A percentile compares a stretch with the other conserved stretches of the same genome.
These are phyloP conservation scores for Macadamia integrifolia DNA, from an alignment of 164 flowering plant genomes.

Conservation along the genomic window DNA sequence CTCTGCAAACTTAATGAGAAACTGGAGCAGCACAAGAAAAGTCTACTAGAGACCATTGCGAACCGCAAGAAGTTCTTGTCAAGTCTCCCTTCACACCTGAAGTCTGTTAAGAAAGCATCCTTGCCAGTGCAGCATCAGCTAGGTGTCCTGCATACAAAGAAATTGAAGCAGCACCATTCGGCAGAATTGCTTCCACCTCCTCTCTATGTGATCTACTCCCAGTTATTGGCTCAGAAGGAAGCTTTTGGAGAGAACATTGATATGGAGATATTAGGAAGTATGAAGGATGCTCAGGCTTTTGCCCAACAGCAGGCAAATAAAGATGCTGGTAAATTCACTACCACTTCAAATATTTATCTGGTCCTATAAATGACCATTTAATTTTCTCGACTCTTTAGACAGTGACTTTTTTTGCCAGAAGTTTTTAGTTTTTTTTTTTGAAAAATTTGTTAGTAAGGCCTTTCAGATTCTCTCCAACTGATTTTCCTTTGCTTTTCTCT, in stretches of 20 bases:
- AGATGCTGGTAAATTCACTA: slow-evolving; percentile 46
- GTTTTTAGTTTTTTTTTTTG: neutral
- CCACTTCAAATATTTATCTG: neutral
- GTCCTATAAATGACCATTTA: neutral
- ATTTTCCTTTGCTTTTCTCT: neutral
- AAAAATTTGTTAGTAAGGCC: neutral
- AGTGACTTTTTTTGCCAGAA: neutral
- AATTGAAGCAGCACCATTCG: slow-evolving; percentile 70
- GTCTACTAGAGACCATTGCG: slow-evolving; percentile 66
- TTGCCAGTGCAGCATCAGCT: slow-evolving; percentile 90
- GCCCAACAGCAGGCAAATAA: slow-evolving; percentile 80
- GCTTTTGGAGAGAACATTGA: slow-evolving; percentile 93
- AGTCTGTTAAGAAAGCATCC: slow-evolving; percentile 93
- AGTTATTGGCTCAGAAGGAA: slow-evolving; percentile 87
- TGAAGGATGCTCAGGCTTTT: slow-evolving; percentile 87
- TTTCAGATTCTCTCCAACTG: neutral
- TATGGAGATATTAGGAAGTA: slow-evolving; percentile 76
- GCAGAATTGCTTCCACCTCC: slow-evolving; percentile 97
- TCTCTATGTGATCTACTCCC: slow-evolving; percentile 83
- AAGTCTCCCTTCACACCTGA: slow-evolving; percentile 94
- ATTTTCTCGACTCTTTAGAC: neutral
- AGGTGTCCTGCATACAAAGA: slow-evolving; percentile 76
- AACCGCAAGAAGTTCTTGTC: slow-evolving; percentile 85
- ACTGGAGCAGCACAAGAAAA: slow-evolving; percentile 67
- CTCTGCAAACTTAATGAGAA: slow-evolving; percentile 68